phyloP scores from a whole-genome alignment of 768 basidiomycete genomes.

The Naematelia aurantialba region DNA sequence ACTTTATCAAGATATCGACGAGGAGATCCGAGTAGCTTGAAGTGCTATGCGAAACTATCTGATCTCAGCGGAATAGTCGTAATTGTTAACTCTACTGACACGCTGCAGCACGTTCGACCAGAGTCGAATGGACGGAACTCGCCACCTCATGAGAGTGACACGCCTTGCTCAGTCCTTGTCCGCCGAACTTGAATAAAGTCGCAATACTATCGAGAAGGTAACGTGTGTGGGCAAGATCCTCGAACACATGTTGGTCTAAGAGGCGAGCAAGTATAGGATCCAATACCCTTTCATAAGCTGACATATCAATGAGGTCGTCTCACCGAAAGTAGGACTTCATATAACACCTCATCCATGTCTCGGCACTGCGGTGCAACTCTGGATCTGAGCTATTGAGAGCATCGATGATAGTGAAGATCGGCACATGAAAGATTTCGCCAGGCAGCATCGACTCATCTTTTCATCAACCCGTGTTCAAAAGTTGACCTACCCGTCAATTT shows the following conservation, averaged over 20 bases:
- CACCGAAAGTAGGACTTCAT: conserved; percentile 87
- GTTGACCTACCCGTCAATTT: conserved; percentile 66
- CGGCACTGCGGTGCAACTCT: conserved; percentile 68
- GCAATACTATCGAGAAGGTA: conserved; percentile 75
- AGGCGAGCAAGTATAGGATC: conserved; percentile 67
- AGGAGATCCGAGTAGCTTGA: conserved; percentile 14
- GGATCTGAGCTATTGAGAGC: conserved; percentile 74
- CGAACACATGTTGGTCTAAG: conserved; percentile 8
- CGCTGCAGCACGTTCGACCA: conserved; percentile 55
- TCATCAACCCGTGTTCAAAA: conserved; percentile 2
- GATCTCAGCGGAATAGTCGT: background rate
- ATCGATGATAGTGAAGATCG: conserved; percentile 83
- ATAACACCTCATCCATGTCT: conserved; percentile 96
- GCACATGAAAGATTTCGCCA: conserved; percentile 75
- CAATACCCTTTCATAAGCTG: conserved; percentile 60
- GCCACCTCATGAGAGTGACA: conserved; percentile 64
- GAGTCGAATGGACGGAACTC: conserved; percentile 62
- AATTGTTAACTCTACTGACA: background rate
- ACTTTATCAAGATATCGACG: conserved; percentile 62
- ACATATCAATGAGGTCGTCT: conserved; percentile 9
- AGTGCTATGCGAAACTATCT: background rate
- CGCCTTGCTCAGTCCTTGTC: conserved; percentile 77
- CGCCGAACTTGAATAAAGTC: conserved; percentile 77
- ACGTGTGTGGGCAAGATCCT: conserved; percentile 60
- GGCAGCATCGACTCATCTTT: conserved; percentile 73